Percentiles rank a stretch among this genome's conserved stretches.
phyloP scores from a whole-genome alignment of 768 basidiomycete genomes.

The Macrolepiota dolichaula region DNA sequence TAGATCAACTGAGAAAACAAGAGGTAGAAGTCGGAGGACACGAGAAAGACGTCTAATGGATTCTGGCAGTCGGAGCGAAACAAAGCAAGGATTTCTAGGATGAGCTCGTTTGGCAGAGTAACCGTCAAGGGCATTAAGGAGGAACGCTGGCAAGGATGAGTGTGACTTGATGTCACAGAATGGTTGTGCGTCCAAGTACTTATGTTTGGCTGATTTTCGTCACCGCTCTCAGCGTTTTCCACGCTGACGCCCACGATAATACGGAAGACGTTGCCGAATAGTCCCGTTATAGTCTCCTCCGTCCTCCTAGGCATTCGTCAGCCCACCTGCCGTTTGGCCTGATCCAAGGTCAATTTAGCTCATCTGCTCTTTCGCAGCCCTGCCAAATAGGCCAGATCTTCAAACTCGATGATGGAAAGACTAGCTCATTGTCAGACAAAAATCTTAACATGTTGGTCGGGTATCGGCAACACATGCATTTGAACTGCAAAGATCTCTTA shows the following conservation, averaged over 20 bases:
- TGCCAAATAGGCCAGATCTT: no score
- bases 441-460: no score
- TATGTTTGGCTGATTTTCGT: background rate
- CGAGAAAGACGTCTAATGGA: constrained; percentile 6
- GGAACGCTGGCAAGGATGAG: background rate
- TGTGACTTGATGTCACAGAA: background rate
- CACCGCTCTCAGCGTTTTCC: background rate
- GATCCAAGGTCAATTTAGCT: no score
- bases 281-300: no score
- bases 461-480: no score
- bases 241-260: background rate
- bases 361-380: no score
- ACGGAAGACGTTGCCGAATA: no score
- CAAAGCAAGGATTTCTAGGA: constrained; percentile 8
- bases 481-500: no score
- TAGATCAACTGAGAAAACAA: constrained; percentile 7
- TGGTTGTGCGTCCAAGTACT: background rate
- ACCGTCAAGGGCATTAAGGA: background rate
- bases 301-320: background rate
- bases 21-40: constrained; percentile 5
- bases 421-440: no score
- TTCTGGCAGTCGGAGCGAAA: background rate
- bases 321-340: no score
- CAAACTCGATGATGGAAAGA: no score
- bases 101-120: constrained; percentile 8